Percentiles rank a stretch among this genome's conserved stretches.
Conservation (phyloP, 805 yeast genomes). For the Pichia gijzeniarum region DNA sequence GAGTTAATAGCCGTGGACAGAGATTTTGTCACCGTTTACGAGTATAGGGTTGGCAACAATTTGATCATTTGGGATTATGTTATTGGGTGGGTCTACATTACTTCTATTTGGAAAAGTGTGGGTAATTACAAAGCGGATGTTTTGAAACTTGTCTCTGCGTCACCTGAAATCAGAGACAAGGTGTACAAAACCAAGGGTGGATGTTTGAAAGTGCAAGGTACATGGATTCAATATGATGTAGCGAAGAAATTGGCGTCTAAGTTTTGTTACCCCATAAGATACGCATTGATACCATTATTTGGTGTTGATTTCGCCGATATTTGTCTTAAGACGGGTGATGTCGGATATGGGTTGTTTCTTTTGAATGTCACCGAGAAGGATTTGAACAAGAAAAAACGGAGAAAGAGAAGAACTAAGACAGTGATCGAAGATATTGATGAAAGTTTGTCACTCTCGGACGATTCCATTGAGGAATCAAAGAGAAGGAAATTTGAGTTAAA, state of each 20-base stretch:
- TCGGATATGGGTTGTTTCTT: slow-evolving; percentile 59
- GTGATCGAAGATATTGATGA: too few species aligned
- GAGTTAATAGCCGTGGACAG: slow-evolving; percentile 26
- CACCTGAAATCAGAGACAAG: slow-evolving; percentile 57
- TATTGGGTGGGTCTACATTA: slow-evolving; percentile 80
- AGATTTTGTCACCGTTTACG: slow-evolving; percentile 61
- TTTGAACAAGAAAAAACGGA: slow-evolving; percentile 19
- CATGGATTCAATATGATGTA: slow-evolving; percentile 76
- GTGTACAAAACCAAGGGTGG: slow-evolving; percentile 84
- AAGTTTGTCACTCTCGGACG: too few species aligned
- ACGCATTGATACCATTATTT: slow-evolving; percentile 70
- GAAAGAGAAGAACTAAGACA: slow-evolving; percentile 15
- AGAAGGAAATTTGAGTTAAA: too few species aligned
- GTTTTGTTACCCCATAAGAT: slow-evolving; percentile 74
- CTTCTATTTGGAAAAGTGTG: slow-evolving; percentile 80
- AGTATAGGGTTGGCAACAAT: slow-evolving; percentile 60
- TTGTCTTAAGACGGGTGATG: slow-evolving; percentile 53
- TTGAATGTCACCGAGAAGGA: slow-evolving; percentile 31
- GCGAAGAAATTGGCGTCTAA: slow-evolving; percentile 63
- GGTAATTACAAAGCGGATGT: slow-evolving; percentile 72
- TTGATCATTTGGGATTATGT: slow-evolving; percentile 83
- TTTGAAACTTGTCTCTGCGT: slow-evolving; percentile 58
- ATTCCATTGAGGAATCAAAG: neutral
- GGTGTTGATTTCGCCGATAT: slow-evolving; percentile 60
- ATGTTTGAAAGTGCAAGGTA: slow-evolving; percentile 85